A percentile compares a stretch with the other conserved stretches of the same genome.
phyloP scores from a whole-genome alignment of 2,329 filamentous ascomycete species.

The Fusarium nelsonii region DNA sequence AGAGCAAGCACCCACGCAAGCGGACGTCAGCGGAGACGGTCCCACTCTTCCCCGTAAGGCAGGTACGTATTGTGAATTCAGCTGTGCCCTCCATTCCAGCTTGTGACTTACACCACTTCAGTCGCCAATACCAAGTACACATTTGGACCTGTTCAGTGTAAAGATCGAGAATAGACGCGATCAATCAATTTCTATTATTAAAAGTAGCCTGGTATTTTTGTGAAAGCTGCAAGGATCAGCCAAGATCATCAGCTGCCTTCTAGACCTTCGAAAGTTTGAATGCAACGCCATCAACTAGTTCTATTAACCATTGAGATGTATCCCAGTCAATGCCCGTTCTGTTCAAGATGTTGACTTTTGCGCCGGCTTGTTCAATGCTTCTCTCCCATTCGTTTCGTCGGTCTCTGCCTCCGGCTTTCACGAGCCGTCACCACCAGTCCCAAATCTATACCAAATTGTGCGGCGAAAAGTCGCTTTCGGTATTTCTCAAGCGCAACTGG shows the following conservation, averaged over 20 bases:
- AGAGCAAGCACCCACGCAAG: conserved; percentile 28
- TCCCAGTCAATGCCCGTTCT: background rate
- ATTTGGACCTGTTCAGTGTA: background rate
- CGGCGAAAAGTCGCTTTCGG: conserved; percentile 31
- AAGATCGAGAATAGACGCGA: background rate
- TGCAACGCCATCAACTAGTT: background rate
- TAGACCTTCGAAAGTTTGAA: background rate
- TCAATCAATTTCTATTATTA: conserved; percentile 4
- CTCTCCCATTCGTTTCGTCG: background rate
- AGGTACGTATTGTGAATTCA: conserved; percentile 31
- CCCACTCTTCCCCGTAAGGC: conserved; percentile 37
- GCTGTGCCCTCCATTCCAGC: background rate
- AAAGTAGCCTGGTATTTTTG: background rate
- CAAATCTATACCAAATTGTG: conserved; percentile 39
- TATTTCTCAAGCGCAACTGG: conserved; percentile 21
- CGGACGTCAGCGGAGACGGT: conserved; percentile 44
- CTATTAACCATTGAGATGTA: background rate
- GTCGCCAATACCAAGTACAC: background rate
- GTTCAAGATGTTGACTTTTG: background rate
- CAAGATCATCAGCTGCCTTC: background rate
- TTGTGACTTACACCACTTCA: background rate
- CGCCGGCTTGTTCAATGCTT: background rate
- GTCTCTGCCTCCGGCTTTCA: background rate
- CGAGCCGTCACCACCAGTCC: conserved; percentile 16
- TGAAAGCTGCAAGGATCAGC: background rate